Conservation (phyloP, 352 stramenopile species). For the Globisporangium abappressorium region DNA sequence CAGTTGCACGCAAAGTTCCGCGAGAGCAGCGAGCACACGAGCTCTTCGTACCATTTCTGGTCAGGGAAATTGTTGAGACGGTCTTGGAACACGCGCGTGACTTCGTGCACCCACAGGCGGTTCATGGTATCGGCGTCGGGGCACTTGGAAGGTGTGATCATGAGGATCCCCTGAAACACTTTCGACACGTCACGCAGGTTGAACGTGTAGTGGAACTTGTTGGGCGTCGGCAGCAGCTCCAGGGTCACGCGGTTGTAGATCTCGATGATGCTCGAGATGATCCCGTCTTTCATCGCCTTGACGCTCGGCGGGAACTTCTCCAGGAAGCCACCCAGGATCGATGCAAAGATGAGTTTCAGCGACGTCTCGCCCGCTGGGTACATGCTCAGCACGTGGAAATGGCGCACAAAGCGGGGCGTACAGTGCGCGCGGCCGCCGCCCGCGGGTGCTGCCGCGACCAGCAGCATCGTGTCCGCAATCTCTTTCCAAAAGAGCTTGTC, state of each 20-base stretch:
- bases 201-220: conserved; percentile 94
- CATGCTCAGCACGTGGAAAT: conserved; percentile 96
- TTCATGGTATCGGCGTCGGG: conserved; percentile 81
- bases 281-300: conserved; percentile 66
- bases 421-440: conserved; percentile 83
- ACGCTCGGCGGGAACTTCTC: conserved; percentile 86
- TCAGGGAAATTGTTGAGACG: conserved; percentile 87
- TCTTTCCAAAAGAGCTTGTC: conserved; percentile 98
- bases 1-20: conserved; percentile 78
- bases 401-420: conserved; percentile 92
- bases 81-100: conserved; percentile 91
- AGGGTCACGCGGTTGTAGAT: conserved; percentile 92
- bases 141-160: conserved; percentile 88
- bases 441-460: conserved; percentile 88
- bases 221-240: conserved; percentile 91
- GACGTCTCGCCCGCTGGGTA: conserved; percentile 85
- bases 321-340: conserved; percentile 92
- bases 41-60: conserved; percentile 90
- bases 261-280: conserved; percentile 91
- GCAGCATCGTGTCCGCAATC: conserved; percentile 91
- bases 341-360: conserved; percentile 92
- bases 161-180: conserved; percentile 95
- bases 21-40: conserved; percentile 79
- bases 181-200: conserved; percentile 96
- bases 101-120: conserved; percentile 92